phyloP scores from a whole-genome alignment of 1,284 basidiomycete species.

The Ustilago tritici region DNA sequence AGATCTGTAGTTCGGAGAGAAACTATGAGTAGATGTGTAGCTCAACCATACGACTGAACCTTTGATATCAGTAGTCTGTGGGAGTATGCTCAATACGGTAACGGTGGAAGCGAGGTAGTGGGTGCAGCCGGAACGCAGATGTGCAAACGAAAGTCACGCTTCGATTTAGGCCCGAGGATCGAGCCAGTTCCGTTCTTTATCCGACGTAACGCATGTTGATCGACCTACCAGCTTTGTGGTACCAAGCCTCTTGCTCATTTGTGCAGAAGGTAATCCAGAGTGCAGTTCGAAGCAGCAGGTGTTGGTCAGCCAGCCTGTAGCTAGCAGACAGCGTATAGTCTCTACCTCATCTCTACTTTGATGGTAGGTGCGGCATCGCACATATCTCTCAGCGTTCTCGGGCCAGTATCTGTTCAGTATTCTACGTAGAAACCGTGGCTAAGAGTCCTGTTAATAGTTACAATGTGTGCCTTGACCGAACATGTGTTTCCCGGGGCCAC shows the following conservation, averaged over 20 bases:
- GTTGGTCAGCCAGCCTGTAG: constrained; percentile 26
- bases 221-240: constrained; percentile 7
- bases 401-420: too few relatives aligned
- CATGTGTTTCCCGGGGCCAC: not conserved
- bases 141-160: constrained; percentile 9
- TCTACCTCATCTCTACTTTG: too few relatives aligned
- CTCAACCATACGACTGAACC: constrained; percentile 2
- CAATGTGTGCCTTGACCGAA: not conserved
- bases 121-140: not conserved
- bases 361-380: not conserved
- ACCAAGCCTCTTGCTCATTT: not conserved
- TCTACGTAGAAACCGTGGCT: too few relatives aligned
- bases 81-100: not conserved
- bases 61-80: not conserved
- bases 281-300: not conserved
- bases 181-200: not conserved
- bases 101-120: constrained; percentile 6
- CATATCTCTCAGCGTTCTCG: not conserved
- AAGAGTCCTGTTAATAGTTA: not conserved
- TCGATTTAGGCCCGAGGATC: constrained; percentile 16
- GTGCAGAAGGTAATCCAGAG: not conserved
- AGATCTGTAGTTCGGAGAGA: not conserved
- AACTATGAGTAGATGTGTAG: not conserved
- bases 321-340: constrained; percentile 1
- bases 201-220: constrained; percentile 6